Evolutionary conservation across 345 rosid genomes (phyloP).

Genomic region (Populus ilicifolia): DNA sequence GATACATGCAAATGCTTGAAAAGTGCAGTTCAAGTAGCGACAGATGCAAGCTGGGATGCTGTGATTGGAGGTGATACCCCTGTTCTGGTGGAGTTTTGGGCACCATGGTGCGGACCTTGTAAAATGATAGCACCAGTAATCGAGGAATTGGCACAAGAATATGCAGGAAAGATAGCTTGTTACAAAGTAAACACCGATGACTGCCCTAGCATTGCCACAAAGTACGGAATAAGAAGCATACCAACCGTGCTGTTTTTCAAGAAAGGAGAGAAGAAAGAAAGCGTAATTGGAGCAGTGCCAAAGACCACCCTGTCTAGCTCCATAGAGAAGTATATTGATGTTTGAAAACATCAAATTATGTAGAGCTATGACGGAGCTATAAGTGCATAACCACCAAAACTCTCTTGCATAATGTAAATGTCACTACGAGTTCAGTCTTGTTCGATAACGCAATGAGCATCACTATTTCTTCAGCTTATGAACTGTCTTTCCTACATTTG

Average conservation of each 20-base stretch:
- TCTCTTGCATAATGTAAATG: neutral
- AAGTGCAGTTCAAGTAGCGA: constrained; percentile 49
- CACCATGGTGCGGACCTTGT: constrained; percentile 85
- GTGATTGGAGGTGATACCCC: constrained; percentile 42
- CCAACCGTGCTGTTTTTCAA: constrained; percentile 69
- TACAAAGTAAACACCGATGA: constrained; percentile 71
- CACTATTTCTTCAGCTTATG: neutral
- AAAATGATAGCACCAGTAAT: constrained; percentile 63
- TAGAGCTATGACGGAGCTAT: neutral
- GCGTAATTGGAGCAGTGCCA: constrained; percentile 73
- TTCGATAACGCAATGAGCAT: neutral
- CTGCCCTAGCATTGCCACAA: constrained; percentile 52
- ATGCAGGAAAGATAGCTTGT: constrained; percentile 54
- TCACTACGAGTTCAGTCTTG: neutral
- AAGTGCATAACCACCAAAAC: neutral
- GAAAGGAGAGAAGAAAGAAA: constrained; percentile 70
- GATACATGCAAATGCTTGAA: neutral
- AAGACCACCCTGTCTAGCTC: constrained; percentile 53
- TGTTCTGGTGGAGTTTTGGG: constrained; percentile 76
- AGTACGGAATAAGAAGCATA: constrained; percentile 67
- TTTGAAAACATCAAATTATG: constrained; percentile 13
- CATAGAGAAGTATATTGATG: constrained; percentile 52
- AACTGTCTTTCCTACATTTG: neutral
- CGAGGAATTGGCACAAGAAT: constrained; percentile 61
- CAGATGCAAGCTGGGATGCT: constrained; percentile 52